These are phyloP conservation scores for carrot (Daucus carota) DNA, from an alignment of 129 eudicot species.

Conservation along the genomic window DNA sequence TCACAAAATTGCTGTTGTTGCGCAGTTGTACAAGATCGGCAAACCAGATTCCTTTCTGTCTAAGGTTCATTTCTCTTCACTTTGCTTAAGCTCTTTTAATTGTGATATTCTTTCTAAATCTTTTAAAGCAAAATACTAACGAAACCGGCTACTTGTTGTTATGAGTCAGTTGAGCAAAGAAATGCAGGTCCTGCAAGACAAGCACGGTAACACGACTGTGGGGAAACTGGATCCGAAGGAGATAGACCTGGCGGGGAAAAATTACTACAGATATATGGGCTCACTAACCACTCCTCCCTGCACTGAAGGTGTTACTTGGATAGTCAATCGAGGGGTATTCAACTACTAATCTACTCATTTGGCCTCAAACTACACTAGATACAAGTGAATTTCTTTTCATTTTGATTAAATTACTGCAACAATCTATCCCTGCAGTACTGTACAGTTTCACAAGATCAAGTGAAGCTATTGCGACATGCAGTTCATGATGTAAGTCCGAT, in stretches of 20 bases:
- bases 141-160: not conserved
- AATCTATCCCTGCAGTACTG: conserved; percentile 4
- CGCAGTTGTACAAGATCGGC: conserved; percentile 19
- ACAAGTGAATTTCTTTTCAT: not conserved
- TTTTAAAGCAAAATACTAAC: not conserved
- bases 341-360: not conserved
- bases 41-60: conserved; percentile 36
- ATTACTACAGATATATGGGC: conserved; percentile 46
- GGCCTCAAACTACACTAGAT: not conserved
- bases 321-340: conserved; percentile 27
- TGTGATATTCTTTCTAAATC: not conserved
- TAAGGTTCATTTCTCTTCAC: too few species aligned
- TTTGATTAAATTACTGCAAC: not conserved
- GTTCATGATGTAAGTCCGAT: conserved; percentile 2
- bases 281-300: conserved; percentile 53
- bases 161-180: conserved; percentile 26
- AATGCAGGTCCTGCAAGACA: conserved; percentile 27
- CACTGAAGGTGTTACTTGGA: conserved; percentile 51
- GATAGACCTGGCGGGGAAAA: conserved; percentile 27
- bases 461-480: not conserved
- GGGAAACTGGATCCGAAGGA: conserved; percentile 34
- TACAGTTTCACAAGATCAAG: conserved; percentile 19
- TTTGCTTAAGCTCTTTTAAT: too few species aligned
- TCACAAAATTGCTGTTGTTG: conserved; percentile 42
- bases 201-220: conserved; percentile 14